Evolutionary conservation across 805 yeast genomes (phyloP), one percentile per base, ranked within the genome.

Genomic region (Kazachstania viticola): DNA sequence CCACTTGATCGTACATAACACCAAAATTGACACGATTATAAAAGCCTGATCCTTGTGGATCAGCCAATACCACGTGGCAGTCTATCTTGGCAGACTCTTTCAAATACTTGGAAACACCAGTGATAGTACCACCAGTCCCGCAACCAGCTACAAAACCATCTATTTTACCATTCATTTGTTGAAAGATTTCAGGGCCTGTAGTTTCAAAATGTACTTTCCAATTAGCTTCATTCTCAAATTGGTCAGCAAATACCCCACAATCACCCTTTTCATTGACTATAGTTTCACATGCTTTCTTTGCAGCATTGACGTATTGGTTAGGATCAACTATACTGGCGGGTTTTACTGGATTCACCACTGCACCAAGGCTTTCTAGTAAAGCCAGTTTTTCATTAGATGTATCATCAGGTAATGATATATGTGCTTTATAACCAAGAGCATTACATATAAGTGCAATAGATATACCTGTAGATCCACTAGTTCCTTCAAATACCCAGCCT

Each of bases 311-410:
- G 49, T 91, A 88, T 53, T 88, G 97, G 38, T 72, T 71, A 1
- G 91, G 87, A 56, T 91, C 97, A 12, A 85, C 95, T 29, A 88
- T 91, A 5, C 94, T 75, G 1, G 97, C 97, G 0, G 98, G 97
- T 36, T 80, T 77, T 9, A 88, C 97, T 33, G 78, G 76, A 47
- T 82, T 84, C 6, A 88, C 69, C 2, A 60, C 67, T 1, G 95
- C 97, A 3, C 96, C 96, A 29, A 82, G 65, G 21, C 79, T 66
- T 33, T 65, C 65, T 31, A 88, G 61, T 17, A 91, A 64, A 31
- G 71, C 74, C 16, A 88, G 51, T 48, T 88, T 88, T 44, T 88
- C 98, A 2, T 63, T 63, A 0, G 94, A 78, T 0, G 97, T 91
- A 48, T 88, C 98, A 49, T 85, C 91, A 0, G 97, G 97, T 7